Evolutionary conservation across 257 asterid genomes (phyloP), one percentile per base, ranked within the genome.

Genomic region (Penstemon newberryi): DNA sequence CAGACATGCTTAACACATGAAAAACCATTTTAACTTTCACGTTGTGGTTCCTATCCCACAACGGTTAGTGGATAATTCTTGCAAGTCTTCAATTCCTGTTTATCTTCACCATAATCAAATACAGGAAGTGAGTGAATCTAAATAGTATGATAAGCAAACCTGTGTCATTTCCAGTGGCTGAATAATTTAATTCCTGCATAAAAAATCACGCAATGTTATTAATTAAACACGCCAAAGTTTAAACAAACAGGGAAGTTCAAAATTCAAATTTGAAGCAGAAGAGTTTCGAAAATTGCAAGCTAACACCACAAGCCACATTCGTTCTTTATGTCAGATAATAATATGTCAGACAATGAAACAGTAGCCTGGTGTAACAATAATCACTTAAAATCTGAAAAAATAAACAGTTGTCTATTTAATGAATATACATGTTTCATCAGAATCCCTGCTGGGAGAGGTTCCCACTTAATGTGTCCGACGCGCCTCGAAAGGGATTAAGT

Each of bases 101-200:
- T 39, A 46, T 49, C 19, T 12, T 44, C 8, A 37, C 45, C 53
- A 37, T 7, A 19, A 18, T 10, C 39, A 46, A 62, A 67, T 68
- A 51, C 19, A 25, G 70, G 38, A 59, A 56, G 41, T 40, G 60
- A n/a, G 11, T 8, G 45, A 40, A 70, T 72, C 19, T 42, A 63
- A 61, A 55, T 49, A 60, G 57, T 18, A 49, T 72, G 43, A 72
- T 74, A 72, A 47, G 56, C 56, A 69, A 73, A 88, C 97, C 97
- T 88, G 96, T 86, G 76, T 91, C 95, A 53, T 80, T 64, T 54
- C 77, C 89, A 47, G 78, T 80, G 56, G 82, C 81, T 18, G 83
- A 72, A 73, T 77, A 80, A 58, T 79, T 71, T 55, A 76, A 55
- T 43, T 71, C 96, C 97, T 91, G 95, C 84, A 82, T 13, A 78